Conservation (phyloP, 768 basidiomycete species). For the Rhodotorula toruloides region DNA sequence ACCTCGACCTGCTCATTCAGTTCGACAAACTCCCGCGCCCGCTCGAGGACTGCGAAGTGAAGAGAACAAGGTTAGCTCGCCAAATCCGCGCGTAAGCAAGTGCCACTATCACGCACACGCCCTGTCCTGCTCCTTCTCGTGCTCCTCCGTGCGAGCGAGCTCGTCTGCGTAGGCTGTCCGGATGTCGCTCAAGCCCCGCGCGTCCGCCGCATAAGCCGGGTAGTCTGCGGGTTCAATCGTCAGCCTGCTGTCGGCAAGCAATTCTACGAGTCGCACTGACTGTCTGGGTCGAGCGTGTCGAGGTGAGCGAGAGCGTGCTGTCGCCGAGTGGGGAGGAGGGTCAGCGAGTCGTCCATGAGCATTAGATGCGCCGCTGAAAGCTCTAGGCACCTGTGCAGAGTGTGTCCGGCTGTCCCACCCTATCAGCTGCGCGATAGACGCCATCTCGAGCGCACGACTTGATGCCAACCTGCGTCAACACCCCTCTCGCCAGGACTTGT, state of each 20-base stretch:
- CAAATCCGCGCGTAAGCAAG: neutral
- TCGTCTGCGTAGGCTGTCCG: slow-evolving; percentile 6
- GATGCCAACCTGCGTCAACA: neutral
- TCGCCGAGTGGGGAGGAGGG: neutral
- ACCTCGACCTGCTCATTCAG: slow-evolving; percentile 91
- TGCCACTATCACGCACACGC: slow-evolving; percentile 11
- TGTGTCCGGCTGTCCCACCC: neutral
- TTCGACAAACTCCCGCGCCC: slow-evolving; percentile 65
- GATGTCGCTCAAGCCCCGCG: slow-evolving; percentile 10
- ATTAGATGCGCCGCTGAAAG: neutral
- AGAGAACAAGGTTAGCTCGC: too few species aligned
- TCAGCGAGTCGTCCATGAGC: slow-evolving; percentile 1
- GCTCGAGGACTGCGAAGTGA: slow-evolving; percentile 26
- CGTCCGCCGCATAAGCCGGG: slow-evolving; percentile 5
- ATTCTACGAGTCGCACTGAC: neutral
- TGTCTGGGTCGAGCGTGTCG: neutral
- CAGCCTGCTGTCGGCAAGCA: neutral
- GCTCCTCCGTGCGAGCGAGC: neutral
- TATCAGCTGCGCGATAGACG: slow-evolving; percentile 7
- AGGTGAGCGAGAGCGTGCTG: neutral
- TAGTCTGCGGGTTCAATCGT: slow-evolving; percentile 12
- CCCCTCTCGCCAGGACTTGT: neutral
- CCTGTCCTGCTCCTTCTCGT: slow-evolving; percentile 13
- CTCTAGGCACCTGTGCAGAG: neutral
- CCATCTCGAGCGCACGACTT: neutral